Conservation (phyloP, 2,329 filamentous ascomycete species). For the Ceratocystiopsis sp. region DNA sequence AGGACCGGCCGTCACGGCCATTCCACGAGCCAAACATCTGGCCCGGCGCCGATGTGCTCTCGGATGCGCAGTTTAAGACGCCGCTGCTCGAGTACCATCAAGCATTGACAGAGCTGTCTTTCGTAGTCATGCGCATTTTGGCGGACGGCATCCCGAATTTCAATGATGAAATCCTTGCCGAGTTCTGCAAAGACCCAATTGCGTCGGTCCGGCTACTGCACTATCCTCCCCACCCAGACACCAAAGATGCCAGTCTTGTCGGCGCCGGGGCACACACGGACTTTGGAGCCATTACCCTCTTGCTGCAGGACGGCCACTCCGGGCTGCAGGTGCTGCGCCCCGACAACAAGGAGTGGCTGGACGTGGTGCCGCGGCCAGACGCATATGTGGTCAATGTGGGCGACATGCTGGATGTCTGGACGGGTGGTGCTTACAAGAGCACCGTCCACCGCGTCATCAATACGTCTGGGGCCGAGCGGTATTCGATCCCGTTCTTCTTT, state of each 20-base stretch:
- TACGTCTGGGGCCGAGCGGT: conserved; percentile 29
- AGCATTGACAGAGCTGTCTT: conserved; percentile 17
- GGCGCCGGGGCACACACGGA: conserved; percentile 31
- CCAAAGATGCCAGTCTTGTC: background rate
- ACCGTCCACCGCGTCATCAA: conserved; percentile 40
- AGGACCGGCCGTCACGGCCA: conserved; percentile 13
- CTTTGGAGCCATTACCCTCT: conserved; percentile 34
- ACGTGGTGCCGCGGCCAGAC: conserved; percentile 24
- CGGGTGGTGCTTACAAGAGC: conserved; percentile 33
- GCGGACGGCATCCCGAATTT: conserved; percentile 21
- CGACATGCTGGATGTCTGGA: conserved; percentile 32
- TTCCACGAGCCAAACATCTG: conserved; percentile 23
- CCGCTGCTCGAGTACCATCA: conserved; percentile 22
- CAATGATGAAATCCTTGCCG: conserved; percentile 22
- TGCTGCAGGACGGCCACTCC: conserved; percentile 29
- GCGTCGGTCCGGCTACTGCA: conserved; percentile 27
- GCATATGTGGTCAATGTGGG: conserved; percentile 35
- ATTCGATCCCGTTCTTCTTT: conserved; percentile 36
- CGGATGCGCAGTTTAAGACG: conserved; percentile 16
- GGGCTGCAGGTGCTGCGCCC: conserved; percentile 22
- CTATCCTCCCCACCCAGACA: conserved; percentile 24
- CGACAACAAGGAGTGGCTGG: conserved; percentile 23
- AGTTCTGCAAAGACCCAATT: conserved; percentile 25
- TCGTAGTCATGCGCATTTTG: conserved; percentile 22
- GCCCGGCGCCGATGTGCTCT: conserved; percentile 16